Conservation (phyloP, 2,329 filamentous ascomycete species). For the Helotiales sp. region DNA sequence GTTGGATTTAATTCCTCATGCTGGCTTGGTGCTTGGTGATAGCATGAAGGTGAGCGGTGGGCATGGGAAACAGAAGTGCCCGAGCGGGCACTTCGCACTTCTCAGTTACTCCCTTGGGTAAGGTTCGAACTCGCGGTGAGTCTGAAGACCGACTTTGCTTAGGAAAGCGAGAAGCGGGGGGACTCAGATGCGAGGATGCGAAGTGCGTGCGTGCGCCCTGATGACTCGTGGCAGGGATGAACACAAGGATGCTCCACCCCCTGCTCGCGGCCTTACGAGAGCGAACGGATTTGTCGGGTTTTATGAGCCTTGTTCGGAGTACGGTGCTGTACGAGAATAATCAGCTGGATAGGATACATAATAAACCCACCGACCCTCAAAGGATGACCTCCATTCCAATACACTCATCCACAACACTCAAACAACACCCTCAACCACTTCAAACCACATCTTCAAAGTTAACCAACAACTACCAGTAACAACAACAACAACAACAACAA, state of each 20-base stretch:
- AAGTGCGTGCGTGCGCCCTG: not conserved
- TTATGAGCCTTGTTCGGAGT: constrained; percentile 18
- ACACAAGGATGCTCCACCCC: not conserved
- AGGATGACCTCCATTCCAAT: constrained; percentile 3
- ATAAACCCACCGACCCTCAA: constrained; percentile 12
- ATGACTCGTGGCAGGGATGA: constrained; percentile 1
- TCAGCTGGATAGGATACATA: constrained; percentile 25
- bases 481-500: constrained; percentile 10
- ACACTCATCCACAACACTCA: constrained; percentile 12
- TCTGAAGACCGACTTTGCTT: constrained; percentile 9
- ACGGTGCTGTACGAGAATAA: constrained; percentile 14
- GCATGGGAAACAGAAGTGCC: constrained; percentile 10
- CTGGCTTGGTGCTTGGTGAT: constrained; percentile 5
- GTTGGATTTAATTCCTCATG: constrained; percentile 5
- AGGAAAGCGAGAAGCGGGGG: constrained; percentile 8
- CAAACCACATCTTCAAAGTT: constrained; percentile 15
- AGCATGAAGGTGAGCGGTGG: not conserved
- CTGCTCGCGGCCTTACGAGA: constrained; percentile 5
- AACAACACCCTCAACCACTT: not conserved
- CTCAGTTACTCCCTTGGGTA: constrained; percentile 1
- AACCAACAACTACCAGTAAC: constrained; percentile 15
- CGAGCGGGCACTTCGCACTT: constrained; percentile 6
- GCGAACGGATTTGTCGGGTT: constrained; percentile 19
- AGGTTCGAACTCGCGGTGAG: constrained; percentile 2
- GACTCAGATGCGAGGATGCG: not conserved